Base-by-base conservation (phyloP, 345 rosid genomes). In the Murraya koenigii region DNA sequence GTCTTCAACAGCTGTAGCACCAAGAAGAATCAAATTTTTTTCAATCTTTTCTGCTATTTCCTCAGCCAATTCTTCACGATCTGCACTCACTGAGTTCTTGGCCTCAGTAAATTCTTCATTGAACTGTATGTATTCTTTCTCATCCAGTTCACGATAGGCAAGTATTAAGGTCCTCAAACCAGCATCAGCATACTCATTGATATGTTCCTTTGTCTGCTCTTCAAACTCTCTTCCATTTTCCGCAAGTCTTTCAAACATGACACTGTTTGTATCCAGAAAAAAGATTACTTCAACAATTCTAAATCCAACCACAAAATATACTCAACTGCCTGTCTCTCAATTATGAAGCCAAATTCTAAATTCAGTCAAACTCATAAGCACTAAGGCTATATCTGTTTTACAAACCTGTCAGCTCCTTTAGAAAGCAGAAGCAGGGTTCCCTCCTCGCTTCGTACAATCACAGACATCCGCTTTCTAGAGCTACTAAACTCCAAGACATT, bases 341-440 rank as follows among this genome's bases (percentile, higher is more conserved):
- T 71, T 33, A 36, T 76, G 41, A 82, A 28, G 22, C 63, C 26
- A 79, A 54, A 15, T 77, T 23, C 62, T 54, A 70, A 69, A 63
- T 30, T 8, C 38, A 13, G 28, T 14, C 19, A 63, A 35, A 69
- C 15, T 10, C 11, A n/a, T 35, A 70, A 13, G 64, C 32, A 39
- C 14, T 65, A 69, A 30, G 32, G 47, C 5, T n/a, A 67, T 23
- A 75, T 78, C 17, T n/a, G 75, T 41, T 28, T 81, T 61, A 72
- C 89, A n/a, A 77, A 92, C 98, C 98, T 93, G 90, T 95, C 99
- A 13, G 99, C 98, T 8, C 99, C 99, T 92, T 95, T 95, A 76
- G 92, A 88, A 76, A 95, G 90, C 69, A 95, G 87, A 11, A 95
- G 88, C 61, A 92, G 89, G 83, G 88, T 90, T 56, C 93, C 97